A percentile compares a stretch with the other conserved stretches of the same genome.
These are phyloP conservation scores for Podila epicladia DNA, from an alignment of 192 early-diverging fungal genomes.

Conservation along the genomic window DNA sequence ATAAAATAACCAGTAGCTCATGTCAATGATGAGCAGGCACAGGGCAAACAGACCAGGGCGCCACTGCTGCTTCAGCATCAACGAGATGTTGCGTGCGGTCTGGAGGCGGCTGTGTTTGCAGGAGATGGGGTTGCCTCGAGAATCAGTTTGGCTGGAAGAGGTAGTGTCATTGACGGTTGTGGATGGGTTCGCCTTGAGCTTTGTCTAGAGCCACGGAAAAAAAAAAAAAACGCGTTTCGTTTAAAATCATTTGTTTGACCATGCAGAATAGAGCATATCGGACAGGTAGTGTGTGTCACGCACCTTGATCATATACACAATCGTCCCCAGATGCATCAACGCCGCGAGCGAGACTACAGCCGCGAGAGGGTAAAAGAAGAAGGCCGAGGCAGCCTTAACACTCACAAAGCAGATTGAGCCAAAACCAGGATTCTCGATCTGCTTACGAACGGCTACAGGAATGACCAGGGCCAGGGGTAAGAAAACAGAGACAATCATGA, in stretches of 20 bases:
- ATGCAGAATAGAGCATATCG: too few species aligned
- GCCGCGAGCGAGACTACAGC: conserved; percentile 17
- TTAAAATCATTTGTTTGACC: not conserved
- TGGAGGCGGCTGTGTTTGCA: conserved; percentile 14
- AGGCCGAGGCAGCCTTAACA: conserved; percentile 1
- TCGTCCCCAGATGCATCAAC: conserved; percentile 26
- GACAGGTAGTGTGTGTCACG: not conserved
- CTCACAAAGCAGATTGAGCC: conserved; percentile 36
- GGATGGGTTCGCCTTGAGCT: not conserved
- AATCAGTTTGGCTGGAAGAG: not conserved
- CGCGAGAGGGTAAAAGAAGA: conserved; percentile 33
- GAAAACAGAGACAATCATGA: conserved; percentile 21
- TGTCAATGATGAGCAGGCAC: conserved; percentile 22
- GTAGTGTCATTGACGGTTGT: conserved; percentile 10
- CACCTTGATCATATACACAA: conserved; percentile 31
- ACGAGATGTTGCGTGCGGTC: conserved; percentile 29
- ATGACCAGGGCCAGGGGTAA: conserved; percentile 22
- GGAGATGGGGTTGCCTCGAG: conserved; percentile 3
- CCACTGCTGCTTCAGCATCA: conserved; percentile 37
- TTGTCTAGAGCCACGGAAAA: not conserved
- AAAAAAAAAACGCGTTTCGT: too few species aligned
- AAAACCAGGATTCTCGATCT: conserved; percentile 34
- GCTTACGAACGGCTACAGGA: conserved; percentile 16
- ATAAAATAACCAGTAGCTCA: conserved; percentile 41
- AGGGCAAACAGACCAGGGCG: conserved; percentile 30